Conservation (phyloP, 257 asterid genomes). For the Ocimum tenuiflorum region DNA sequence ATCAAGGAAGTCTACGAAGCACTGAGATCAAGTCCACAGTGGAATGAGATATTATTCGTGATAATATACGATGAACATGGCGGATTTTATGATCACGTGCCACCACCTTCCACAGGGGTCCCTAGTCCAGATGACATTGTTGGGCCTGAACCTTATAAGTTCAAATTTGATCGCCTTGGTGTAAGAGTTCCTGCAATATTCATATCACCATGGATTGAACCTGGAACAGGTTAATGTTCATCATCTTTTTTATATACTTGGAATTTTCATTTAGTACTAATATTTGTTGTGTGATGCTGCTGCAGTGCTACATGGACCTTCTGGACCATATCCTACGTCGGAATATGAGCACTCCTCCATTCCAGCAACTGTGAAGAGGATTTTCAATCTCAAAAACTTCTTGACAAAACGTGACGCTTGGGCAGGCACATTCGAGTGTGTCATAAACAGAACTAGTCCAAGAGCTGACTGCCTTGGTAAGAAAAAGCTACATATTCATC, state of each 20-base stretch:
- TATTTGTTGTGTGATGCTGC: background rate
- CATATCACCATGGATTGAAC: conserved; percentile 65
- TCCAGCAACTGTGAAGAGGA: conserved; percentile 69
- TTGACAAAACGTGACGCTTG: conserved; percentile 63
- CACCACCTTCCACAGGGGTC: conserved; percentile 45
- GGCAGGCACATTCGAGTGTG: conserved; percentile 62
- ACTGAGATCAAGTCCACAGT: conserved; percentile 61
- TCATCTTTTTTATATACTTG: too few relatives aligned
- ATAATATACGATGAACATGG: conserved; percentile 67
- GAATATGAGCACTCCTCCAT: conserved; percentile 69
- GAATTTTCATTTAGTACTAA: background rate
- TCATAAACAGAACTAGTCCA: conserved; percentile 41
- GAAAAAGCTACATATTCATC: background rate
- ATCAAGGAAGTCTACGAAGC: conserved; percentile 58
- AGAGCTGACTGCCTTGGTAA: conserved; percentile 70
- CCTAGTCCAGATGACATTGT: conserved; percentile 59
- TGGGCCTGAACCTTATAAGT: conserved; percentile 49
- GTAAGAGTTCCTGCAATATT: conserved; percentile 64
- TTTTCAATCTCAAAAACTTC: conserved; percentile 48
- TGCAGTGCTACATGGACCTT: conserved; percentile 51
- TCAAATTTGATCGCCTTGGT: conserved; percentile 59
- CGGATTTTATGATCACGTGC: conserved; percentile 71
- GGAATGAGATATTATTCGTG: conserved; percentile 53
- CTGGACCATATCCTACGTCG: conserved; percentile 60
- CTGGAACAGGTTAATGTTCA: conserved; percentile 43